These are phyloP conservation scores for Chlorociboria aeruginascens DNA, from an alignment of 495 filamentous ascomycete species.

Conservation along the genomic window DNA sequence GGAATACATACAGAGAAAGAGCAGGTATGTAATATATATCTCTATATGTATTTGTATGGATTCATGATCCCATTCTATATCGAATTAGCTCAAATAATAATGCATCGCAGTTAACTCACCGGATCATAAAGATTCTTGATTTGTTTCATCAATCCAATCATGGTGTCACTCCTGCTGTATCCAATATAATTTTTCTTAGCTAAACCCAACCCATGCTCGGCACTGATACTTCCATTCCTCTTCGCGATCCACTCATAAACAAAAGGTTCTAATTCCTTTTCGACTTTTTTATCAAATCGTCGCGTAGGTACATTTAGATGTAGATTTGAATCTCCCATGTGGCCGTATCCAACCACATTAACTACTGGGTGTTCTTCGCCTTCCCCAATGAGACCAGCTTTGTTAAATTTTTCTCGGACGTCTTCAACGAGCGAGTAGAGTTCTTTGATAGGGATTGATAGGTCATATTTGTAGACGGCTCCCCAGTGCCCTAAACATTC, in stretches of 20 bases:
- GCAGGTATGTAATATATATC: neutral
- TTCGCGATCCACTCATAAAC: conserved; percentile 93
- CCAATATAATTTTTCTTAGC: conserved; percentile 92
- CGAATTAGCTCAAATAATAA: neutral
- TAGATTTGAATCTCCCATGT: conserved; percentile 94
- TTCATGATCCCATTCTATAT: conserved; percentile 75
- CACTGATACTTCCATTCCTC: conserved; percentile 82
- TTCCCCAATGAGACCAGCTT: conserved; percentile 66
- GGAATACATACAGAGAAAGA: too few relatives aligned
- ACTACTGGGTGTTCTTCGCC: conserved; percentile 70
- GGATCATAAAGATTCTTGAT: conserved; percentile 88
- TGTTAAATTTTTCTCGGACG: conserved; percentile 52
- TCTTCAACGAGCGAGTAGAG: conserved; percentile 86
- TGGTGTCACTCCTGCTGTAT: conserved; percentile 78
- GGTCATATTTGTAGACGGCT: conserved; percentile 95
- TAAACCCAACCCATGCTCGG: conserved; percentile 87
- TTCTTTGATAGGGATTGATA: conserved; percentile 83
- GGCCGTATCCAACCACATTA: conserved; percentile 87
- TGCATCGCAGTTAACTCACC: conserved; percentile 39
- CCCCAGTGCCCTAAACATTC: conserved; percentile 83
- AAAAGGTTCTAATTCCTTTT: conserved; percentile 84
- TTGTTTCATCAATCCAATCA: conserved; percentile 84
- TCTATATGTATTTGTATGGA: conserved; percentile 70
- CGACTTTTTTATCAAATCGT: conserved; percentile 76
- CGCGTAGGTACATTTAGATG: conserved; percentile 81